These are phyloP conservation scores for Fusarium piperis DNA, from an alignment of 2,329 filamentous ascomycete species.

Conservation along the genomic window DNA sequence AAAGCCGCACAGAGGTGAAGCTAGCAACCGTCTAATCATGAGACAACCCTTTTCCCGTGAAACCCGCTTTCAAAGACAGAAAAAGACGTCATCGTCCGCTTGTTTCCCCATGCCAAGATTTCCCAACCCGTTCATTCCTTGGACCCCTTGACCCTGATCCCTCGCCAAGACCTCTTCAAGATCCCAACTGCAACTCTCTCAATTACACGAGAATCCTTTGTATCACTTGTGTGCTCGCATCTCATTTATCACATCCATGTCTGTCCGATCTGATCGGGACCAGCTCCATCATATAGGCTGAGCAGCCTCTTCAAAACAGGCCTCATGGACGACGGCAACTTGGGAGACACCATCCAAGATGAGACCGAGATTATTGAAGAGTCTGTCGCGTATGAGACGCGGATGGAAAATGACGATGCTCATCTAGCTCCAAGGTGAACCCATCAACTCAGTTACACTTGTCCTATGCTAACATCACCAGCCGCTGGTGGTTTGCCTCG, in stretches of 20 bases:
- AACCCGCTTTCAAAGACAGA: neutral
- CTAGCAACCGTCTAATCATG: neutral
- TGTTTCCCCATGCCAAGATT: conserved; percentile 1
- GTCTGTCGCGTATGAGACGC: conserved; percentile 37
- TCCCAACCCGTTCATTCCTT: neutral
- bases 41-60: neutral
- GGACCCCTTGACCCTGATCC: neutral
- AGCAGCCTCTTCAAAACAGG: conserved; percentile 2
- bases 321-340: conserved; percentile 54
- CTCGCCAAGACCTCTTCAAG: neutral
- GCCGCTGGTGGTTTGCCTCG: conserved; percentile 72
- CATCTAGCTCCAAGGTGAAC: conserved; percentile 58
- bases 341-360: conserved; percentile 50
- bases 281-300: neutral
- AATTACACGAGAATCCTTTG: neutral
- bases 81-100: neutral
- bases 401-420: conserved; percentile 51
- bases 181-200: neutral
- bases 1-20: neutral
- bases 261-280: neutral
- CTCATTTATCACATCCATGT: neutral
- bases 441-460: too few relatives aligned
- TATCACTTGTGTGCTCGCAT: neutral
- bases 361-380: conserved; percentile 44
- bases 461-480: conserved; percentile 37